phyloP scores from a whole-genome alignment of 78 protist species.

The Polysphondylium violaceum region DNA sequence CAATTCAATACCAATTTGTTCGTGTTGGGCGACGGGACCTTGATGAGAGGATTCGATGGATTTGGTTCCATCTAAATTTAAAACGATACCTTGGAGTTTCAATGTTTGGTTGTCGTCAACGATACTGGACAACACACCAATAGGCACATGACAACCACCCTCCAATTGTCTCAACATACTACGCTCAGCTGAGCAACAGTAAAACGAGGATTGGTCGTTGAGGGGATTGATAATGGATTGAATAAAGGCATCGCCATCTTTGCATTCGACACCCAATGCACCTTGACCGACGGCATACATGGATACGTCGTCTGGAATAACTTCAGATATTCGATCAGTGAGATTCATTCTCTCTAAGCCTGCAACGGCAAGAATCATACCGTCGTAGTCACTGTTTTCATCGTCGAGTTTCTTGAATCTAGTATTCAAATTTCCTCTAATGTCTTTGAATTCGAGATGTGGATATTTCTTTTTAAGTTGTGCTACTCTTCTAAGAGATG shows the following conservation, averaged over 20 bases:
- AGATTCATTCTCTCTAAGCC: constrained; percentile 84
- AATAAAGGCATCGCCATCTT: constrained; percentile 34
- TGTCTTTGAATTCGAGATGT: constrained; percentile 71
- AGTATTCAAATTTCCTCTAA: constrained; percentile 89
- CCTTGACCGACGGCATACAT: constrained; percentile 91
- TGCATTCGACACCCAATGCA: constrained; percentile 85
- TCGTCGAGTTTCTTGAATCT: constrained; percentile 85
- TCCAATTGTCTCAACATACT: constrained; percentile 76
- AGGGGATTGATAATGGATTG: constrained; percentile 17
- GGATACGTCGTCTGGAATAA: constrained; percentile 47
- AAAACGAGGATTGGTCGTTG: constrained; percentile 26
- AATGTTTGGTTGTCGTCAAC: background rate
- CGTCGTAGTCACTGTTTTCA: constrained; percentile 71
- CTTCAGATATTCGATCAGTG: constrained; percentile 38
- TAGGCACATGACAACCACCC: constrained; percentile 91
- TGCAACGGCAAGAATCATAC: constrained; percentile 86
- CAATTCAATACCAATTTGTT: constrained; percentile 23
- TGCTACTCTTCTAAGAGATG: constrained; percentile 82
- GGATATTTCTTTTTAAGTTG: constrained; percentile 75
- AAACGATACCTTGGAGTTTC: constrained; percentile 48
- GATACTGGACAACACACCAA: constrained; percentile 69
- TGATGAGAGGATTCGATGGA: background rate
- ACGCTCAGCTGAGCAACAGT: constrained; percentile 75
- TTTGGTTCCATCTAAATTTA: constrained; percentile 72
- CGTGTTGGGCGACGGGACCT: constrained; percentile 1